phyloP scores from a whole-genome alignment of 495 filamentous ascomycete species.

The Tuber magnatum region DNA sequence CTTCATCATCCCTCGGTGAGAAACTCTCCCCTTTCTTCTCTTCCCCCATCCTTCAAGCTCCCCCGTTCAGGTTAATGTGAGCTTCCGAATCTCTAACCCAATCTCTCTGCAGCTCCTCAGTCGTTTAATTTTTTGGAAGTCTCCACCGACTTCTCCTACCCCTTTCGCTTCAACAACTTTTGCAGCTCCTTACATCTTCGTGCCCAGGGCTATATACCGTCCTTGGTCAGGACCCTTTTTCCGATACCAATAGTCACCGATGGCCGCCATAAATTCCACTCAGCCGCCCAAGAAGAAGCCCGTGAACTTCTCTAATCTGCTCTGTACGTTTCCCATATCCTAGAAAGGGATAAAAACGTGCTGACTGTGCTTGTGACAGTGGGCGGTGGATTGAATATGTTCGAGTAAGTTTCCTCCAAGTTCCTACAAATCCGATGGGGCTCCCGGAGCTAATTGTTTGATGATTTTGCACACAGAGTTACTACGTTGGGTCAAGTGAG shows the following conservation, averaged over 20 bases:
- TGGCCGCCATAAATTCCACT: conserved; percentile 54
- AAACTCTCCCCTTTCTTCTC: conserved; percentile 15
- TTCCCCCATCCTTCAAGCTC: conserved; percentile 21
- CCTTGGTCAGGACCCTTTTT: conserved; percentile 87
- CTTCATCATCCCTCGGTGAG: conserved; percentile 13
- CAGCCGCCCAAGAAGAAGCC: conserved; percentile 90
- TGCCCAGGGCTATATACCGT: conserved; percentile 43
- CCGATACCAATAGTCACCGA: conserved; percentile 47
- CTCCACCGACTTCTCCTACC: conserved; percentile 42
- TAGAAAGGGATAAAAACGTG: not conserved
- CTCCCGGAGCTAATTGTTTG: conserved; percentile 15
- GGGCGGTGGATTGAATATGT: conserved; percentile 94
- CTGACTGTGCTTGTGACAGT: conserved; percentile 46
- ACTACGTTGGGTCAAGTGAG: conserved; percentile 75
- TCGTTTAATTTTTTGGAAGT: not conserved
- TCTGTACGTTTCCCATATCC: conserved; percentile 51
- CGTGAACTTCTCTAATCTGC: conserved; percentile 97
- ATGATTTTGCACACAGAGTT: conserved; percentile 48
- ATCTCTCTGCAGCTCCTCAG: conserved; percentile 40
- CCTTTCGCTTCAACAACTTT: conserved; percentile 14
- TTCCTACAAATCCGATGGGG: not conserved
- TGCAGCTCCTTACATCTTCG: conserved; percentile 11
- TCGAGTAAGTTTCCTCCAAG: conserved; percentile 60
- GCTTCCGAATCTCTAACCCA: not conserved
- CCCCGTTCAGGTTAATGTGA: conserved; percentile 18